Conservation (phyloP, 805 yeast genomes). For the Cyberlindnera euphorbiiphila region DNA sequence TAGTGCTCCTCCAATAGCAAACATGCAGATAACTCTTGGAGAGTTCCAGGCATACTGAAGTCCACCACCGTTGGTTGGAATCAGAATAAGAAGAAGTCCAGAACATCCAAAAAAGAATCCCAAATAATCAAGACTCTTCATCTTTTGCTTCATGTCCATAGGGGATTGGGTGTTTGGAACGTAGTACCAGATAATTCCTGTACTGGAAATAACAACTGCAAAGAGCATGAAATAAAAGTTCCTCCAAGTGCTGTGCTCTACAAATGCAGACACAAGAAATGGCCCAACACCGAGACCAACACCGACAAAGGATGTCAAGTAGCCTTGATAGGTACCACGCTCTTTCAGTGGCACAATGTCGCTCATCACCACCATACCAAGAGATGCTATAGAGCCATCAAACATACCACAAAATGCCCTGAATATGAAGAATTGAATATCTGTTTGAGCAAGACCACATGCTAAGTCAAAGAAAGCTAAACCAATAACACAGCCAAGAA, state of each 20-base stretch:
- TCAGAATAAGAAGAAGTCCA: conserved; percentile 42
- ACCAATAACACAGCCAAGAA: conserved; percentile 38
- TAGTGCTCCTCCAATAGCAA: conserved; percentile 40
- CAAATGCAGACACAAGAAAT: conserved; percentile 40
- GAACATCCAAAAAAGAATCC: conserved; percentile 49
- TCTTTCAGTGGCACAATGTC: conserved; percentile 51
- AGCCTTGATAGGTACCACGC: conserved; percentile 56
- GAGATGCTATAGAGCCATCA: conserved; percentile 48
- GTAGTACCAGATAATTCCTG: conserved; percentile 40
- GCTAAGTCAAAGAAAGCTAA: conserved; percentile 44
- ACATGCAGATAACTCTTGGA: conserved; percentile 36
- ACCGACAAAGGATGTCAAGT: conserved; percentile 47
- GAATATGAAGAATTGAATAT: conserved; percentile 47
- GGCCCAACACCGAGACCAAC: conserved; percentile 47
- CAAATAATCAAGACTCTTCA: conserved; percentile 48
- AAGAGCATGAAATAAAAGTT: conserved; percentile 38
- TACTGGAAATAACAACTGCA: conserved; percentile 41
- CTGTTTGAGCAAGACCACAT: conserved; percentile 48
- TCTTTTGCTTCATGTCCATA: conserved; percentile 36
- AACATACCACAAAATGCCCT: conserved; percentile 59
- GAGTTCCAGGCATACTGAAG: conserved; percentile 52
- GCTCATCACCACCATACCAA: conserved; percentile 50
- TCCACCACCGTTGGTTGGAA: conserved; percentile 65
- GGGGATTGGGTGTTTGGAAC: conserved; percentile 35
- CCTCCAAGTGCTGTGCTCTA: conserved; percentile 36